Base-by-base conservation (phyloP, 208 protist species). In the Crithidia sp. region DNA sequence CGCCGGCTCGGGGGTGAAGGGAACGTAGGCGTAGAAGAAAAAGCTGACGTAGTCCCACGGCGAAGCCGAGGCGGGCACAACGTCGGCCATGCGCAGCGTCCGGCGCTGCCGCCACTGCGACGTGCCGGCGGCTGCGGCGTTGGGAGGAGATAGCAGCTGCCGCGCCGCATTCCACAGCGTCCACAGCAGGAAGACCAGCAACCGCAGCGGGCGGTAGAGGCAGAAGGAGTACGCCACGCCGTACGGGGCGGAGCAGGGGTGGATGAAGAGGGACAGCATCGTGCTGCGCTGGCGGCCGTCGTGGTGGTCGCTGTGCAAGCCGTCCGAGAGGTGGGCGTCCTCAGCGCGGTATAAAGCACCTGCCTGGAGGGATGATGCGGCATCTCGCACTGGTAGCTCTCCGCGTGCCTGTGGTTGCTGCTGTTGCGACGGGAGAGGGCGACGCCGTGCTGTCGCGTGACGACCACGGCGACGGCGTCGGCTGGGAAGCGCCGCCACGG, bases 111-210 rank as follows among this genome's bases (percentile, higher is more conserved):
- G 58, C 79, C 74, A 68, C 28, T 9, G 71, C 36, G 68, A 73
- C 13, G 45, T 45, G 8, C 14, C 36, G 2, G 6, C n/a, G 7
- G 6, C 39, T 43, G 45, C 17, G 3, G 41, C 40, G 5, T 49
- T 3, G 16, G 61, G 36, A 4, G 53, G 37, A 2, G 74, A 37
- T 0, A 72, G 43, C 10, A 78, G 60, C 53, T 66, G 61, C 55
- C 40, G 16, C 16, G 69, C 36, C 19, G 58, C 16, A 56, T 77
- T 76, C 45, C 63, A 50, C 16, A 56, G 41, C 12, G 81, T 82
- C 81, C 81, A 85, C 59, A 76, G 13, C n/a, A 82, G 36, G 7
- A 73, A 17, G 16, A 85, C 45, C 41, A 47, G 63, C 6, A 71
- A 28, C 7, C 76, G 75, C 14, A 79, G 49, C 17, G 67, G 58